Evolutionary conservation across 129 eudicot genomes (phyloP).

Genomic region (Erigeron canadensis): DNA sequence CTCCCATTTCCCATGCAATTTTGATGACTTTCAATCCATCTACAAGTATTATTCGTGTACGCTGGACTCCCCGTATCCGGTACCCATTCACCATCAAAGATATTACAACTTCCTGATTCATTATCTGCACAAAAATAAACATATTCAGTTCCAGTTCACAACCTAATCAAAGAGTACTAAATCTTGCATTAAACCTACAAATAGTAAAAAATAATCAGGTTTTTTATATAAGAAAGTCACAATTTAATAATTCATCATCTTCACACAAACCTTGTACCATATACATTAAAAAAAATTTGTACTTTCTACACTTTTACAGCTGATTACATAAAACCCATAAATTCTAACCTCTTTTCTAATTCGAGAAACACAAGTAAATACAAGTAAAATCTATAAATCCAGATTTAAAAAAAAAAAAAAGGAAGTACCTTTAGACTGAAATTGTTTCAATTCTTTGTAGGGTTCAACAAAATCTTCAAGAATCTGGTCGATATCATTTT

Average conservation of each 20-base stretch:
- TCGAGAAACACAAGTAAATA: slow-evolving; percentile 8
- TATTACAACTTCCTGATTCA: slow-evolving; percentile 59
- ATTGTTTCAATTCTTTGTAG: slow-evolving; percentile 24
- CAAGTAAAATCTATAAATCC: background rate
- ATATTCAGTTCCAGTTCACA: slow-evolving; percentile 6
- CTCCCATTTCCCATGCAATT: slow-evolving; percentile 92
- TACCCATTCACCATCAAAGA: slow-evolving; percentile 80
- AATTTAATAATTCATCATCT: too few species aligned
- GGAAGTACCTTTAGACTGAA: background rate
- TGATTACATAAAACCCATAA: slow-evolving; percentile 16
- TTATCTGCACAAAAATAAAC: slow-evolving; percentile 25
- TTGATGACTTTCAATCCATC: slow-evolving; percentile 71
- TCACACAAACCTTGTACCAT: background rate
- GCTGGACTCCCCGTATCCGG: slow-evolving; percentile 51
- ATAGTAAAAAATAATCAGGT: background rate
- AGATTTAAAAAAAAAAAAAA: slow-evolving; percentile 2
- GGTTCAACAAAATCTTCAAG: slow-evolving; percentile 24
- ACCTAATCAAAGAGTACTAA: background rate
- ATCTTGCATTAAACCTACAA: background rate
- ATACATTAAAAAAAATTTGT: background rate
- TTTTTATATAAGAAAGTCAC: background rate
- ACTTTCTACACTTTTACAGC: background rate
- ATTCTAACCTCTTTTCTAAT: background rate
- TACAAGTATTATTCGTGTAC: slow-evolving; percentile 75
- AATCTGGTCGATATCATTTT: slow-evolving; percentile 12